Evolutionary conservation across 169 alveolate species (phyloP).

Genomic region (Plasmodium blacklocki): DNA sequence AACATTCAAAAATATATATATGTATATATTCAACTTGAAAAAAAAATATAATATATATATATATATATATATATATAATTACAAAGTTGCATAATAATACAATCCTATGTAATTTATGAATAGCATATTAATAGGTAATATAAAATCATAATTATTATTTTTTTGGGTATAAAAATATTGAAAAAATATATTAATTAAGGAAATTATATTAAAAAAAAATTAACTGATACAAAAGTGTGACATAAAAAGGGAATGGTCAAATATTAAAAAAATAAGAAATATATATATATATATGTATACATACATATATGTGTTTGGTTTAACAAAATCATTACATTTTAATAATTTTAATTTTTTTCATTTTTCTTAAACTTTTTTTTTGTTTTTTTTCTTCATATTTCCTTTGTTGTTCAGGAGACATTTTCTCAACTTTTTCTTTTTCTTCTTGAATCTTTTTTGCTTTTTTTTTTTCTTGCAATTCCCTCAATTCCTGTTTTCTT

Average conservation of each 20-base stretch:
- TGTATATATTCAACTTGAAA: too few relatives aligned
- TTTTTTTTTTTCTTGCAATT: constrained; percentile 62
- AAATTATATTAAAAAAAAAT: neutral
- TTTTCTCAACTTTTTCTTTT: constrained; percentile 55
- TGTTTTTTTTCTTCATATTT: constrained; percentile 72
- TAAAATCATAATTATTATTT: too few relatives aligned
- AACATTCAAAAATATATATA: too few relatives aligned
- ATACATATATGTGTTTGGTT: neutral
- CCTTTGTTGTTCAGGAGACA: constrained; percentile 75
- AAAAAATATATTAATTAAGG: too few relatives aligned
- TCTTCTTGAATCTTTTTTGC: constrained; percentile 73
- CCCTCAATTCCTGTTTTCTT: constrained; percentile 52
- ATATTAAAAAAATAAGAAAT: neutral
- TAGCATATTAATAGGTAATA: too few relatives aligned
- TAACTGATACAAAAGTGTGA: neutral
- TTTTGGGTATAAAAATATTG: too few relatives aligned
- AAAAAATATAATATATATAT: too few relatives aligned
- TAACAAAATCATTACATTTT: constrained; percentile 35
- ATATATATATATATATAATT: too few relatives aligned
- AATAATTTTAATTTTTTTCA: constrained; percentile 69
- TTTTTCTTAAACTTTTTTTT: constrained; percentile 59
- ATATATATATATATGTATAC: neutral
- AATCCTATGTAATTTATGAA: too few relatives aligned
- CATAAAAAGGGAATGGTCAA: neutral
- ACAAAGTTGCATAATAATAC: too few relatives aligned